Evolutionary conservation across 1,284 basidiomycete genomes (phyloP), one percentile per base, ranked within the genome.

Genomic region (Ganoderma leucocontextum): DNA sequence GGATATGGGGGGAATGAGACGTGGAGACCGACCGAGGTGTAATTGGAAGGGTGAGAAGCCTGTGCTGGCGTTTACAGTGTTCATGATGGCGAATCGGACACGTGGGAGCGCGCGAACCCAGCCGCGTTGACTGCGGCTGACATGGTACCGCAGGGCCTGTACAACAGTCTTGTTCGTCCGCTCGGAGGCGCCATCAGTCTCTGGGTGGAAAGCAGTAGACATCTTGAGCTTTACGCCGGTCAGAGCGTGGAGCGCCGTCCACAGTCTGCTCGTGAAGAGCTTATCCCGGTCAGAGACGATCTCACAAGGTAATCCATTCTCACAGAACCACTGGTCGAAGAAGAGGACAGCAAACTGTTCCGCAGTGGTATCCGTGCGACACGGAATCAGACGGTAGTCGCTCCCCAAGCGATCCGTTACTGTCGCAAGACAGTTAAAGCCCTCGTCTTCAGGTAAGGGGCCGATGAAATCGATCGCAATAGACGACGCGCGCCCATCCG

Each of bases 401-500:
- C 73, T 74, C 4, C 80, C 79, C 2, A 83, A 66, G 6, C 78
- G 74, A 70, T 81, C 76, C 0, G 84, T 81, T 0, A 84, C 68
- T 0, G 83, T 79, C 6, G 76, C 74, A 0, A 85, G 77, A 64
- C 76, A 75, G 69, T 86, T 80, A 68, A 76, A 84, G 0, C 73
- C 70, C 0, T 79, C 75, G 64, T 82, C 68, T 7, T 71, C 62
- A 0, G 80, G 83, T 0, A 86, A 68, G 0, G 81, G 82, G 2
- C 83, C 82, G 0, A 86, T 78, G 65, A 85, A 85, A 62, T 86
- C 84, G 15, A 86, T 79, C 0, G 80, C 79, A 4, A 85, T 79
- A 80, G 44, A 62, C 9, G 70, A 44, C 17, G 62, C 65, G 9
- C 75, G 74, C 0, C 55, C 42, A 2, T 68, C 64, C 1, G 77